Conservation (phyloP, 225 moss, liverwort and hornwort species). For the Asterella californica region DNA sequence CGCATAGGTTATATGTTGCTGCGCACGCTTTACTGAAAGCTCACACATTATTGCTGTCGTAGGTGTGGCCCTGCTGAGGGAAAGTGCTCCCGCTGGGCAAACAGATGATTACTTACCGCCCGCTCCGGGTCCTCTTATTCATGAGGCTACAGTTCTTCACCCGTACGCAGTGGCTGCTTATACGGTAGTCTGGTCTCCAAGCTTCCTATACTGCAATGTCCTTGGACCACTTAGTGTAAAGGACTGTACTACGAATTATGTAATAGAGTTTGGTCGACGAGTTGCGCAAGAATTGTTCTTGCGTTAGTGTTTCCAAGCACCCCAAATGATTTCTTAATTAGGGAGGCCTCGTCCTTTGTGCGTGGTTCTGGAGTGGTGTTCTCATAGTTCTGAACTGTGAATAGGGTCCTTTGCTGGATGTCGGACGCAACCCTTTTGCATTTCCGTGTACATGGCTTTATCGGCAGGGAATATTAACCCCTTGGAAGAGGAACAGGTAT, state of each 20-base stretch:
- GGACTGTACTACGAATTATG: neutral
- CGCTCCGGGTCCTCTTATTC: slow-evolving; percentile 52
- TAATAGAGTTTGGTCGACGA: neutral
- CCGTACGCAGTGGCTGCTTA: slow-evolving; percentile 90
- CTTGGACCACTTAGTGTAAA: neutral
- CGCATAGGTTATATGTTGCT: neutral
- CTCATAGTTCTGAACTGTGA: neutral
- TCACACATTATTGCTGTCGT: slow-evolving; percentile 15
- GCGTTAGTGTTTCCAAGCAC: neutral
- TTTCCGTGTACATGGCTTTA: slow-evolving; percentile 80
- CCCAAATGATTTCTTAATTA: neutral
- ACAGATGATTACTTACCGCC: slow-evolving; percentile 31
- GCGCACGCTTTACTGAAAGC: neutral
- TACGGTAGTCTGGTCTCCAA: slow-evolving; percentile 46
- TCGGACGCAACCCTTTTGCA: slow-evolving; percentile 73
- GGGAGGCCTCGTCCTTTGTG: neutral
- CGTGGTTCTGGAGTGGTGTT: neutral
- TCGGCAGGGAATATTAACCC: slow-evolving; percentile 69
- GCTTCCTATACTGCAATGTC: neutral
- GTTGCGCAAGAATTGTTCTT: neutral
- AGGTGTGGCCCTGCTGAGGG: slow-evolving; percentile 73
- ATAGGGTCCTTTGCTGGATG: slow-evolving; percentile 83
- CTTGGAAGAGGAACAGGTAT: slow-evolving; percentile 77
- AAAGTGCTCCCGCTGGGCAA: slow-evolving; percentile 29
- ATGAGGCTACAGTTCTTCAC: slow-evolving; percentile 76